A percentile compares a stretch with the other conserved stretches of the same genome.
These are phyloP conservation scores for Isatis tinctoria DNA, from an alignment of 345 rosid genomes.

Conservation along the genomic window DNA sequence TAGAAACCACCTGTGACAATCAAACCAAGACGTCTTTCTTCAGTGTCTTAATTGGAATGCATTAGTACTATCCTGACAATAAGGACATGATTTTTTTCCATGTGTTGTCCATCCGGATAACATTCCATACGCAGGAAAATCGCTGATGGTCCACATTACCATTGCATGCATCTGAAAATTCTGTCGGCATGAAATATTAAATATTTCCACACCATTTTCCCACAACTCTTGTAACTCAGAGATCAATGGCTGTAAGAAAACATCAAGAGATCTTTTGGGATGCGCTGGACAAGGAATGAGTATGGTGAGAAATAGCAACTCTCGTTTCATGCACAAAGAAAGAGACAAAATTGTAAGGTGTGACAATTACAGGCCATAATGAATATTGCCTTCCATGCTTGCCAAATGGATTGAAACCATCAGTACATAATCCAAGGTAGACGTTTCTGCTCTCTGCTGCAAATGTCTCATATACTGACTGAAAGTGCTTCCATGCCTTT, in stretches of 20 bases:
- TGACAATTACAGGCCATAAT: not conserved
- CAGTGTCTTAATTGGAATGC: too few species aligned
- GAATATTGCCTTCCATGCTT: not conserved
- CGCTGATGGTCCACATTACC: not conserved
- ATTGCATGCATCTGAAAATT: too few species aligned
- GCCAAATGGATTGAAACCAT: not conserved
- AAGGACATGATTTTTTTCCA: too few species aligned
- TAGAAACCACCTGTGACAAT: too few species aligned
- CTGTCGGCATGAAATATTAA: too few species aligned
- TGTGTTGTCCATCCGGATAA: not conserved
- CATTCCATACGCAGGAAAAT: not conserved
- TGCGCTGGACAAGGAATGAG: not conserved
- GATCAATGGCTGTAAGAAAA: too few species aligned
- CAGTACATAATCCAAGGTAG: not conserved
- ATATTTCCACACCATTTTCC: too few species aligned
- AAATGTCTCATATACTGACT: not conserved
- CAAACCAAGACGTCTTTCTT: too few species aligned
- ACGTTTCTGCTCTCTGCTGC: not conserved
- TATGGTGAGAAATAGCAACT: not conserved
- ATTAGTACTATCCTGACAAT: too few species aligned
- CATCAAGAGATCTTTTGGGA: not conserved
- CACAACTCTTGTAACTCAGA: too few species aligned
- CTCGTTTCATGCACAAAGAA: not conserved
- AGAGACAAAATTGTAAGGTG: too few species aligned
- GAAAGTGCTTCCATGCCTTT: not conserved